Evolutionary conservation across 2,329 filamentous ascomycete genomes (phyloP), one percentile per base, ranked within the genome.

Genomic region (Sarocladiaceae sp.): DNA sequence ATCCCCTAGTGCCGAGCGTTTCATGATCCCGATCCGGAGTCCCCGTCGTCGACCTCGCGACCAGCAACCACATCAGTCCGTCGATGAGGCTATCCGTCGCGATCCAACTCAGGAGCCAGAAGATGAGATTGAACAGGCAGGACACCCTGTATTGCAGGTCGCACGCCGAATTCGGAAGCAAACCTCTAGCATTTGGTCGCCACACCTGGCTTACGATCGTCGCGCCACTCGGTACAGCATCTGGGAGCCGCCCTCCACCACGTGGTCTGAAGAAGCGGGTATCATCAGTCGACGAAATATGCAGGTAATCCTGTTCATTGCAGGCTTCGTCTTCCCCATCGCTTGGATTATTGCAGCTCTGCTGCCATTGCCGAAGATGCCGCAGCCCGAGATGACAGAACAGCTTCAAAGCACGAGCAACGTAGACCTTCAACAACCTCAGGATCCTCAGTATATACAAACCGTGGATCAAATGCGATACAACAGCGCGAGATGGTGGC

Each of bases 311-410:
- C 68, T 87, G 40, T 94, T 94, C 63, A 78, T 82, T 45, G 33
- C 83, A 37, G 88, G 88, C 19, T 94, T 94, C 56, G 67, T 91
- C 37, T 79, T 88, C 56, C 88, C 87, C 5, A 73, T 88, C 48
- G 84, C 83, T 45, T 94, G 88, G 88, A 85, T 91, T 67, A 70
- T 88, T 50, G 88, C 83, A 2, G 78, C 87, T 1, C 73, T 90
- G 44, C 68, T 93, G 11, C 85, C 86, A 1, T 64, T 94, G 6
- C 85, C 85, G 9, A 67, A 68, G 2, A 73, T 74, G 45, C 75
- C 80, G 7, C 64, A 69, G 16, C 54, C 64, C 1, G 66, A 74
- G 15, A 76, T 79, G 61, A 66, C 71, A 31, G 72, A 82, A 55
- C 61, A 52, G n/a, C 50, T 66, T 35, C 59, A 60, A 7, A 69